A percentile compares a stretch with the other conserved stretches of the same genome.
Evolutionary conservation across 106 monocot genomes (phyloP).

Genomic region (Triglochin maritima): DNA sequence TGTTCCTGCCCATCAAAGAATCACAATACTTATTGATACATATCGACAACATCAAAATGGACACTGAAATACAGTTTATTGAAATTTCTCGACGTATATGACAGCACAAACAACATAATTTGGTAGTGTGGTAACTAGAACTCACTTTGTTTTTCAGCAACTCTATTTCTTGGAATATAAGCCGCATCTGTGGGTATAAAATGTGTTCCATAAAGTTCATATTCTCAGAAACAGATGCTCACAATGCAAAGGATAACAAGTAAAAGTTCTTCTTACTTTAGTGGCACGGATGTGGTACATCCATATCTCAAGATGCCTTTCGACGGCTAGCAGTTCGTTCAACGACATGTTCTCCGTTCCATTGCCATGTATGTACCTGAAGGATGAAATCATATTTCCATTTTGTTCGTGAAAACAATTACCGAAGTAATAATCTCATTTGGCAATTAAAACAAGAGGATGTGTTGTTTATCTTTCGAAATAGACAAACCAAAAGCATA

Average conservation of each 20-base stretch:
- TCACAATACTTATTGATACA: no score
- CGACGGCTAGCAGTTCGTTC: slow-evolving; percentile 43
- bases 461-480: no score
- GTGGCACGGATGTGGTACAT: slow-evolving; percentile 40
- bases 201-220: background rate
- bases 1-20: background rate
- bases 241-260: background rate
- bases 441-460: no score
- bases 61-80: no score
- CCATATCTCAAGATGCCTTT: slow-evolving; percentile 56
- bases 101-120: no score
- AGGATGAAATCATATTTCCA: background rate
- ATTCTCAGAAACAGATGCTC: background rate
- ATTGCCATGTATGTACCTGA: slow-evolving; percentile 48
- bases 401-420: background rate
- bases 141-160: slow-evolving; percentile 51
- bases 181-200: slow-evolving; percentile 38
- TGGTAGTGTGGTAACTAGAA: background rate
- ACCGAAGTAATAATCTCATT: no score
- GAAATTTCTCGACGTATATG: no score
- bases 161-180: slow-evolving; percentile 63
- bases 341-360: slow-evolving; percentile 37
- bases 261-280: slow-evolving; percentile 20
- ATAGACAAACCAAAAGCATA: no score
- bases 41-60: no score